Percentiles rank a stretch among this genome's conserved stretches.
These are phyloP conservation scores for Daedaleopsis nitida DNA, from an alignment of 768 basidiomycete species.

Conservation along the genomic window DNA sequence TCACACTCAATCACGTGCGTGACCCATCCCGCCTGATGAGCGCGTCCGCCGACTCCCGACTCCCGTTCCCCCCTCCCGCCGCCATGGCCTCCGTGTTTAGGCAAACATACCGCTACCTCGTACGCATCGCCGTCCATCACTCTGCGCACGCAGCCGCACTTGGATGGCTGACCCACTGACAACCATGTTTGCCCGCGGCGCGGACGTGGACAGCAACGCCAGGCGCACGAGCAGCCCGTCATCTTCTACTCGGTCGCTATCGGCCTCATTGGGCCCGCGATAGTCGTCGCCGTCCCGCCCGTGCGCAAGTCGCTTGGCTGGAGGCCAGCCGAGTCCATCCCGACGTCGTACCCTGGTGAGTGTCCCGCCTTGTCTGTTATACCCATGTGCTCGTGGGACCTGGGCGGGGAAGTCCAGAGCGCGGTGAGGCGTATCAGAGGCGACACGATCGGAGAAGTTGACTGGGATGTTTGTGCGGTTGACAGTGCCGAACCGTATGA, in stretches of 20 bases:
- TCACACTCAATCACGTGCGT: no score
- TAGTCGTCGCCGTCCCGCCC: slow-evolving; percentile 77
- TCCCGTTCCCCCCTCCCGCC: slow-evolving; percentile 8
- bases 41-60: no score
- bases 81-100: slow-evolving; percentile 52
- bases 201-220: slow-evolving; percentile 70
- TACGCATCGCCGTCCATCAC: slow-evolving; percentile 2
- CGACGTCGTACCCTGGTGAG: slow-evolving; percentile 56
- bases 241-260: slow-evolving; percentile 85
- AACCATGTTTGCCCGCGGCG: no score
- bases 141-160: not conserved
- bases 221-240: slow-evolving; percentile 89
- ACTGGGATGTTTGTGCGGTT: not conserved
- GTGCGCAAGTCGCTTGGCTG: slow-evolving; percentile 77
- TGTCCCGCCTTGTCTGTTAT: not conserved
- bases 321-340: slow-evolving; percentile 65
- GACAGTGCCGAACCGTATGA: slow-evolving; percentile 2
- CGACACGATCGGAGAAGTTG: no score
- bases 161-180: no score
- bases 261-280: slow-evolving; percentile 72
- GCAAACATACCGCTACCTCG: slow-evolving; percentile 48
- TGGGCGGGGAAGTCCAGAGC: not conserved
- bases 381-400: no score
- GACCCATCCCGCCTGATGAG: no score
- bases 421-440: not conserved